Evolutionary conservation across 371 early-diverging fungal genomes (phyloP), one percentile per base, ranked within the genome.

Genomic region (Lichtheimia corymbifera): DNA sequence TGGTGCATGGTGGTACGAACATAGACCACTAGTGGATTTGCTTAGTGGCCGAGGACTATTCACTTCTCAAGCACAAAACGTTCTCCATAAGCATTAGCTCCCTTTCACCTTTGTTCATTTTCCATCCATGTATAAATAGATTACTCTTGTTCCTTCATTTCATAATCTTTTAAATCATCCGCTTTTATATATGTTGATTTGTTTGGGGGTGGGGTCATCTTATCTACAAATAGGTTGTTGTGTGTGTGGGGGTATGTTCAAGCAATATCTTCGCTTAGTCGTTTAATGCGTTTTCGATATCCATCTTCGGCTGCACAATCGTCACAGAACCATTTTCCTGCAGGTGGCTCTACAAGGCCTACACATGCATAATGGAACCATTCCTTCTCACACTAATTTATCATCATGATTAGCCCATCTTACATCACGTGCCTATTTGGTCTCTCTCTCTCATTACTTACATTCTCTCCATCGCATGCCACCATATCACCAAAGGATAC

Each of bases 401-500:
- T 5, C 22, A 58, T 45, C 20, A 14, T 5, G 14, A 27, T 45
- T 17, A 58, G 58, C 11, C 11, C 22, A 18, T 20, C 44, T 2
- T n/a, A 44, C 25, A 5, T 57, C 49, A 25, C n/a, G 11, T 35
- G 35, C 6, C 3, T 58, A 18, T 22, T 17, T 3, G 42, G 4
- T 22, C 17, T 6, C 14, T 22, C 17, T 6, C 14, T 18, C 11
- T 17, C 11, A 28, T 1, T 14, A 70, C 82, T 73, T 85, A 91
- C 93, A 63, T 93, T 92, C 28, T 85, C 88, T 35, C 93, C 91
- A 73, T 97, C 98, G 67, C 98, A 97, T 15, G 92, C 98, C 67
- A 98, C 91, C 98, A 98, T 98, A 53, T 96, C 95, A n/a, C 98
- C 98, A 73, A 85, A 97, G 11, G 96, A 95, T 6, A 98, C 95